These are phyloP conservation scores for Meira miltonrushii DNA, from an alignment of 1,284 basidiomycete species.

Conservation along the genomic window DNA sequence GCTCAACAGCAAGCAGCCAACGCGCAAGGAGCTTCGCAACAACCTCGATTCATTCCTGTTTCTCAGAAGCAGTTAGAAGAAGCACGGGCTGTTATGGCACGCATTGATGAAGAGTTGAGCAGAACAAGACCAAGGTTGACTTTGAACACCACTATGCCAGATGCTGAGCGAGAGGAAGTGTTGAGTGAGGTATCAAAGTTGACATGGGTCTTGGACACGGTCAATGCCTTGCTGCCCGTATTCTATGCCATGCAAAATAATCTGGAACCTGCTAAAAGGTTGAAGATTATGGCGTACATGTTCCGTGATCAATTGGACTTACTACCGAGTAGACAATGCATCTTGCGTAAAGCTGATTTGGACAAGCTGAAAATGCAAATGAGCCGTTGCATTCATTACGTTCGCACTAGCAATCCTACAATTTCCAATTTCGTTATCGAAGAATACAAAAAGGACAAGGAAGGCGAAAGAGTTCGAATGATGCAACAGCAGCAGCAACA, in stretches of 20 bases:
- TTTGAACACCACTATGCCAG: slow-evolving; percentile 40
- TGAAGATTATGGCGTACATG: slow-evolving; percentile 51
- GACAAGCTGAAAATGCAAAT: slow-evolving; percentile 51
- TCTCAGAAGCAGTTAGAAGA: slow-evolving; percentile 41
- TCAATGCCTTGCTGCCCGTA: slow-evolving; percentile 42
- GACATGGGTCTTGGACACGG: slow-evolving; percentile 37
- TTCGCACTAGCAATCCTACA: slow-evolving; percentile 41
- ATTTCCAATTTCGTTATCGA: slow-evolving; percentile 25
- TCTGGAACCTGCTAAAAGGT: slow-evolving; percentile 42
- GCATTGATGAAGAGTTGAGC: slow-evolving; percentile 33
- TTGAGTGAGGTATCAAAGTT: slow-evolving; percentile 41
- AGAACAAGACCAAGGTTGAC: slow-evolving; percentile 31
- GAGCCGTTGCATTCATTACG: slow-evolving; percentile 49
- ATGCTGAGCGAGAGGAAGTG: slow-evolving; percentile 37
- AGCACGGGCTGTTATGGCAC: slow-evolving; percentile 30
- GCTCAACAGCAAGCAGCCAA: not conserved
- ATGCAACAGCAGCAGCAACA: slow-evolving; percentile 7
- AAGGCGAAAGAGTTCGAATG: not conserved
- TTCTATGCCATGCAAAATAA: slow-evolving; percentile 48
- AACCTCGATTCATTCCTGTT: slow-evolving; percentile 28
- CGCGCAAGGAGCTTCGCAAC: not conserved
- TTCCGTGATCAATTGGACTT: slow-evolving; percentile 47
- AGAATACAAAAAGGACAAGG: slow-evolving; percentile 8
- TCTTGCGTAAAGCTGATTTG: slow-evolving; percentile 38
- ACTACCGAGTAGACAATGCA: slow-evolving; percentile 37